Evolutionary conservation across 495 filamentous ascomycete genomes (phyloP), one percentile per base, ranked within the genome.

Genomic region (Neurospora discreta): DNA sequence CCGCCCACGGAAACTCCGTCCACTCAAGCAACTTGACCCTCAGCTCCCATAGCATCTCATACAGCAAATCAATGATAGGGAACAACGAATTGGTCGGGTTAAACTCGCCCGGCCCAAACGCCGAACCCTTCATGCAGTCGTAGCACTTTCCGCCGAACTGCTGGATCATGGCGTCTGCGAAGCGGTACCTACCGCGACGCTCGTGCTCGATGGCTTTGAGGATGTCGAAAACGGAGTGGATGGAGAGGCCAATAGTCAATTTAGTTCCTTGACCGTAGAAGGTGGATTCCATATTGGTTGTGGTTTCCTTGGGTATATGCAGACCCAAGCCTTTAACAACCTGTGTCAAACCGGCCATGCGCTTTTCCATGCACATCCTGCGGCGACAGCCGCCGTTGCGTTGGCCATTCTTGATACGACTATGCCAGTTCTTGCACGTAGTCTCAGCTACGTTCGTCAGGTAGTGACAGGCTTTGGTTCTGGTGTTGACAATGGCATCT

Each of bases 71-170:
- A 5, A 72, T 70, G 13, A 74, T n/a, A 15, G 70, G 73, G 16
- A 74, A 74, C 16, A 74, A n/a, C 65, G 18, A 20, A 70, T 71
- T 74, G 11, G 73, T 74, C n/a, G 52, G 52, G 8, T 65, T 65
- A 1, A 33, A 6, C 5, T 65, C 52, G 23, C 52, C 52, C 13
- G 52, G 52, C 1, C 26, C 52, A 0, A 36, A 65, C 52, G 72
- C 16, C 36, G 70, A 15, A n/a, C 20, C 41, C 43, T 72, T 71
- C 18, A 42, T 13, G 43, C 73, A 74, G 30, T 69, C 42, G 38
- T 43, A 42, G 68, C 73, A 74, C 0, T 46, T 69, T 6, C 60
- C 70, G 42, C 26, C 26, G n/a, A 60, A 72, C 3, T 3, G 13
- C 18, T 43, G 11, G 18, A 70, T 70, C 13, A 74, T 69, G 3